These are phyloP conservation scores for Claviceps citrina DNA, from an alignment of 2,329 filamentous ascomycete species.

Conservation along the genomic window DNA sequence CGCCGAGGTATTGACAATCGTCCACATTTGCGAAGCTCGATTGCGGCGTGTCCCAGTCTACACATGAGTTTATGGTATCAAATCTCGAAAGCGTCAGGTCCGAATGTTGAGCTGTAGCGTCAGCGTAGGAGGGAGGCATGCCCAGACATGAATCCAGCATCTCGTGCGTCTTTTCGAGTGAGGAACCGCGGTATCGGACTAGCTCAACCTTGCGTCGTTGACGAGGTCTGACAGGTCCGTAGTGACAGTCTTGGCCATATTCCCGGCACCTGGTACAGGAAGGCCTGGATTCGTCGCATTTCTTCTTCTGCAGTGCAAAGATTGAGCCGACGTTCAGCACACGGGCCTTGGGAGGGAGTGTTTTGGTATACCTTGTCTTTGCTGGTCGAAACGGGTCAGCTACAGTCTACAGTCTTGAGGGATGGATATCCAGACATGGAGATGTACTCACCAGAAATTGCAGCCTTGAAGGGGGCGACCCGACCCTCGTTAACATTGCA, in stretches of 20 bases:
- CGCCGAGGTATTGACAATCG: slow-evolving; percentile 8
- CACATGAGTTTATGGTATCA: slow-evolving; percentile 7
- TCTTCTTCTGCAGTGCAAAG: slow-evolving; percentile 33
- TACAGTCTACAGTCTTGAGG: not conserved
- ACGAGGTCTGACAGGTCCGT: slow-evolving; percentile 30
- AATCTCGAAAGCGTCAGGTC: slow-evolving; percentile 7
- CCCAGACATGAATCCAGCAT: not conserved
- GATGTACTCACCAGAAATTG: slow-evolving; percentile 33
- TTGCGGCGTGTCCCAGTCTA: slow-evolving; percentile 8
- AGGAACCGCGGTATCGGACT: not conserved
- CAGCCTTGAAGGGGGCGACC: slow-evolving; percentile 28
- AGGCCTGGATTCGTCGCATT: slow-evolving; percentile 39
- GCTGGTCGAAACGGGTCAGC: slow-evolving; percentile 18
- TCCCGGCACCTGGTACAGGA: slow-evolving; percentile 36
- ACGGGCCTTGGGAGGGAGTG: not conserved
- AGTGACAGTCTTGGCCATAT: slow-evolving; percentile 31
- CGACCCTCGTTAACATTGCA: slow-evolving; percentile 2
- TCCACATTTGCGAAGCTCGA: not conserved
- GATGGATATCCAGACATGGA: not conserved
- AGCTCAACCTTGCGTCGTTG: slow-evolving; percentile 22
- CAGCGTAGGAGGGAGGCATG: not conserved
- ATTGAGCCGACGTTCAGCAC: not conserved
- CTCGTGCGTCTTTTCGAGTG: not conserved
- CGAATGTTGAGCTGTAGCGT: not conserved
- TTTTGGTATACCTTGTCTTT: slow-evolving; percentile 34